Evolutionary conservation across 148 eudicot species (phyloP).

Genomic region (Dysphania ambrosioides): DNA sequence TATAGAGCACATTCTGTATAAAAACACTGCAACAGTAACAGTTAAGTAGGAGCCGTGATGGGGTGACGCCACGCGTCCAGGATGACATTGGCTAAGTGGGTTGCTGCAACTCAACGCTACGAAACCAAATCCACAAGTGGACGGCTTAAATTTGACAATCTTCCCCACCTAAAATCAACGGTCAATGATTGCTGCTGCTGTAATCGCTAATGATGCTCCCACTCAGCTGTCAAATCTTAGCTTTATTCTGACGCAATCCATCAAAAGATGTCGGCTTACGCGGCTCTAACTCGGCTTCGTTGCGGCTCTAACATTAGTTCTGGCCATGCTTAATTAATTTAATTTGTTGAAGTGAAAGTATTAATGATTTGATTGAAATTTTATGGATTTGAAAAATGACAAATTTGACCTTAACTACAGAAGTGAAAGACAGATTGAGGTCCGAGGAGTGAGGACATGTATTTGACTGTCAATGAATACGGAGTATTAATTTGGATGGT

Average conservation of each 20-base stretch:
- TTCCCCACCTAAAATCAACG: background rate
- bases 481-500: no score
- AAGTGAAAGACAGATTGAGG: no score
- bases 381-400: no score
- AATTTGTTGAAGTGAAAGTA: no score
- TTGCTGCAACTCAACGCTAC: constrained; percentile 27
- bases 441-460: no score
- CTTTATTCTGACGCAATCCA: constrained; percentile 15
- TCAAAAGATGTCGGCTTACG: background rate
- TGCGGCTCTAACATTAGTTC: no score
- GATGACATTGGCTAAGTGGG: constrained; percentile 10
- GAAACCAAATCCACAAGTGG: constrained; percentile 2
- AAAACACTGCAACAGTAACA: no score
- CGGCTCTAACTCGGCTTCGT: background rate
- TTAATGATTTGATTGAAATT: no score
- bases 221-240: constrained; percentile 13
- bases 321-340: background rate
- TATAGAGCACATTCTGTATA: no score
- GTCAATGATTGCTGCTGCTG: constrained; percentile 12
- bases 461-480: no score
- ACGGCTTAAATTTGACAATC: background rate
- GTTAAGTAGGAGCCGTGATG: background rate
- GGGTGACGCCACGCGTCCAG: constrained; percentile 16
- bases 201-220: background rate
- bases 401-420: background rate